A percentile compares a stretch with the other conserved stretches of the same genome.
Conservation (phyloP, 2,329 filamentous ascomycete genomes). For the Plectosphaerella cucumerina region DNA sequence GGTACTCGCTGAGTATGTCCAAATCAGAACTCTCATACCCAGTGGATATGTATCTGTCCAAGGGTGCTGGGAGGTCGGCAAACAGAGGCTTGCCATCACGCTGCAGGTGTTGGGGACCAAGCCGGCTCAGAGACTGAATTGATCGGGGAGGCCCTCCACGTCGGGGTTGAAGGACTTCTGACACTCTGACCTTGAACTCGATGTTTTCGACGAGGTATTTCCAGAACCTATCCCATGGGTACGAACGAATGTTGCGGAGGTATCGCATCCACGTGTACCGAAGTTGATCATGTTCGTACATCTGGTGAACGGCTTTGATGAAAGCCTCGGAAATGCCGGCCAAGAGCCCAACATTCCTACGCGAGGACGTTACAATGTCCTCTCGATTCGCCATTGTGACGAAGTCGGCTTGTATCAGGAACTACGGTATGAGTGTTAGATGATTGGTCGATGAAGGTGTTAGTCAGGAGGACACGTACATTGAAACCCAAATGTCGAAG, state of each 20-base stretch:
- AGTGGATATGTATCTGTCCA: no score
- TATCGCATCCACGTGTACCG: conserved; percentile 41
- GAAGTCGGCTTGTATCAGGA: conserved; percentile 47
- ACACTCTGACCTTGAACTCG: no score
- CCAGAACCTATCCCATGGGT: conserved; percentile 20
- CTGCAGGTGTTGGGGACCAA: background rate
- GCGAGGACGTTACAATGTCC: conserved; percentile 31
- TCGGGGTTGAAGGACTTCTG: no score
- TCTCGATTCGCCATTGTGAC: conserved; percentile 40
- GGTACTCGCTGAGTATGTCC: background rate
- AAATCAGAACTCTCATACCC: no score
- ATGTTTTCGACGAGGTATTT: conserved; percentile 7
- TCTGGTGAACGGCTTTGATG: conserved; percentile 28
- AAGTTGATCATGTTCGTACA: conserved; percentile 31
- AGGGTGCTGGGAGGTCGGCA: background rate
- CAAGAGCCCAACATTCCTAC: conserved; percentile 31
- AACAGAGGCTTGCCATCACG: background rate
- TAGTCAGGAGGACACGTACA: conserved; percentile 16
- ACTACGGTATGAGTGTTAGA: conserved; percentile 19
- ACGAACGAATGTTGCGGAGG: conserved; percentile 28
- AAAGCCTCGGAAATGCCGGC: conserved; percentile 32
- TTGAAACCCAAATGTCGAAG: conserved; percentile 37
- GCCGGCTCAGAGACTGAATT: conserved; percentile 7
- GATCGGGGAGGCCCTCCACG: conserved; percentile 10
- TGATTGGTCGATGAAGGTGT: background rate